Percentiles rank a stretch among this genome's conserved stretches.
Evolutionary conservation across 192 early-diverging fungal genomes (phyloP).

Genomic region (Spizellomyces punctatus): DNA sequence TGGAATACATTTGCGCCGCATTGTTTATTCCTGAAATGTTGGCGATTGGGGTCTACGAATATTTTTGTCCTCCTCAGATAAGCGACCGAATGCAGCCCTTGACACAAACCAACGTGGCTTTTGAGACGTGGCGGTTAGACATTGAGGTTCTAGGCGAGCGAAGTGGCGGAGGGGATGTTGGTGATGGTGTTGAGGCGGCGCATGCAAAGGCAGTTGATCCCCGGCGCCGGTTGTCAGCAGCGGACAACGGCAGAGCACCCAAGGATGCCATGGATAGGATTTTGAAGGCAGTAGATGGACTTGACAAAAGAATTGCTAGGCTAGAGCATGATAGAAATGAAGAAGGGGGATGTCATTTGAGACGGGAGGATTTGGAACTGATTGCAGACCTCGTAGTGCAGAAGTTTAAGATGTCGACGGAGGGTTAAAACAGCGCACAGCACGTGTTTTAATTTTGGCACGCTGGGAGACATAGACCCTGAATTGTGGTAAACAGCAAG

Average conservation of each 20-base stretch:
- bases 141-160: neutral
- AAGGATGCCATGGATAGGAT: neutral
- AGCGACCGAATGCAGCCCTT: too few species aligned
- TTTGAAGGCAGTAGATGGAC: neutral
- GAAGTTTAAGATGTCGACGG: too few species aligned
- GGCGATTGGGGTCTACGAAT: conserved; percentile 18
- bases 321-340: neutral
- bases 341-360: too few species aligned
- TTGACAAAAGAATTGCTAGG: neutral
- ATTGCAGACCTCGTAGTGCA: too few species aligned
- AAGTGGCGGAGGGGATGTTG: neutral
- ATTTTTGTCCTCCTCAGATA: conserved; percentile 9
- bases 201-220: conserved; percentile 6
- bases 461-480: too few species aligned
- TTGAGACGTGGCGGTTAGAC: conserved; percentile 34
- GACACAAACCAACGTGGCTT: neutral
- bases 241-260: too few species aligned
- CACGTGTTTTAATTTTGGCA: too few species aligned
- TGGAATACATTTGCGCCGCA: conserved; percentile 24
- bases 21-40: conserved; percentile 23
- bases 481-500: too few species aligned
- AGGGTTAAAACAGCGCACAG: too few species aligned
- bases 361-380: too few species aligned
- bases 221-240: neutral
- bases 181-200: conserved; percentile 2